These are phyloP conservation scores for Didymella sp. DNA, from an alignment of 2,329 filamentous ascomycete genomes.

Conservation along the genomic window DNA sequence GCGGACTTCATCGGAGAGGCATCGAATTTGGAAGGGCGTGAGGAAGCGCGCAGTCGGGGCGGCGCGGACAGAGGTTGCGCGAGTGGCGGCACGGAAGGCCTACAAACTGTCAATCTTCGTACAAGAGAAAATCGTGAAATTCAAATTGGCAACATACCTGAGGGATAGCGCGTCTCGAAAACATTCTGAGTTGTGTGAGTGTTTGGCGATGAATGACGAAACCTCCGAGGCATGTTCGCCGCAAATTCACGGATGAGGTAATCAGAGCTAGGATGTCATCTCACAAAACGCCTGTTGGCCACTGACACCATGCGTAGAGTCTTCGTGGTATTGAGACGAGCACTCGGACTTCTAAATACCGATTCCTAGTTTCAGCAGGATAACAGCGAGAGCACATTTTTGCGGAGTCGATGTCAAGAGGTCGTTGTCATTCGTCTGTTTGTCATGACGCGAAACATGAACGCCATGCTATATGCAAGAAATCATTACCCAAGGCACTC, in stretches of 20 bases:
- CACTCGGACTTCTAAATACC: too few relatives aligned
- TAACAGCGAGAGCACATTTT: background rate
- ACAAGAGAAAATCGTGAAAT: background rate
- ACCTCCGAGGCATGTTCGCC: conserved; percentile 32
- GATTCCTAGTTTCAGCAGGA: too few relatives aligned
- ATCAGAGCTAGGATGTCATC: conserved; percentile 18
- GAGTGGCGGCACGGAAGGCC: conserved; percentile 48
- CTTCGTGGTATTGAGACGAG: too few relatives aligned
- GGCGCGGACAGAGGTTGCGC: conserved; percentile 37
- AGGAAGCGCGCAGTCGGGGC: conserved; percentile 53
- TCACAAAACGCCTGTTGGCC: conserved; percentile 21
- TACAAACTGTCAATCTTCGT: conserved; percentile 15
- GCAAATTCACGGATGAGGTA: conserved; percentile 42
- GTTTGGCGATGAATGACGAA: conserved; percentile 24
- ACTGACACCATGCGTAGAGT: background rate
- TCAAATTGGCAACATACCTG: conserved; percentile 32
- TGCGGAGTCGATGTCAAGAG: background rate
- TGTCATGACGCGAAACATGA: conserved; percentile 4
- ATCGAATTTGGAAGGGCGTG: conserved; percentile 62
- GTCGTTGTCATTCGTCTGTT: conserved; percentile 1
- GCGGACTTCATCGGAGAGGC: conserved; percentile 80
- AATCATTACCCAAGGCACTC: conserved; percentile 1
- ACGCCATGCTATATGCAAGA: conserved; percentile 16
- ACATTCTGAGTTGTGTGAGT: conserved; percentile 39
- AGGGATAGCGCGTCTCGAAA: conserved; percentile 48